Conservation (phyloP, 2,329 filamentous ascomycete genomes). For the Fusarium nematophilum region DNA sequence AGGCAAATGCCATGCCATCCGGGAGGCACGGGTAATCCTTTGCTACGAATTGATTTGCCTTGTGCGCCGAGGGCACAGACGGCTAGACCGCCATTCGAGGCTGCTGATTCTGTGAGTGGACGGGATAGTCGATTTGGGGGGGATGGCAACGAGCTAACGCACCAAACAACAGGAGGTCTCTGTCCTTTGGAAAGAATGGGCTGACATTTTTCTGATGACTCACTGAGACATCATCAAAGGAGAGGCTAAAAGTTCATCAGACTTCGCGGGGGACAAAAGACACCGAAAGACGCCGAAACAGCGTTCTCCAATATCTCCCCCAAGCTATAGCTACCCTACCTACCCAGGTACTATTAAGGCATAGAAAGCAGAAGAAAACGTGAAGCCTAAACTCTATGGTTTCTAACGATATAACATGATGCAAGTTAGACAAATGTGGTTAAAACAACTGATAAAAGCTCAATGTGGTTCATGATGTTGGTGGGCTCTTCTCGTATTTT, state of each 20-base stretch:
- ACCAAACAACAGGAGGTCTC: not conserved
- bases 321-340: too few species aligned
- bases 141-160: not conserved
- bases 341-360: too few species aligned
- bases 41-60: slow-evolving; percentile 2
- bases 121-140: not conserved
- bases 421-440: too few species aligned
- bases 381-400: too few species aligned
- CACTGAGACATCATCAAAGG: not conserved
- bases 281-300: too few species aligned
- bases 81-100: slow-evolving; percentile 24
- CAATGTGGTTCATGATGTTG: too few species aligned
- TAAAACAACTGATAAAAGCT: too few species aligned
- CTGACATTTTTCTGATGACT: not conserved
- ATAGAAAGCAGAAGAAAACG: too few species aligned
- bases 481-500: too few species aligned
- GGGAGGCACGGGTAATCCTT: slow-evolving; percentile 6
- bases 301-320: too few species aligned
- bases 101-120: not conserved
- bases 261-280: too few species aligned
- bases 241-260: not conserved
- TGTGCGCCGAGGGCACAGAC: slow-evolving; percentile 8
- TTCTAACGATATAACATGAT: too few species aligned
- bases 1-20: slow-evolving; percentile 10
- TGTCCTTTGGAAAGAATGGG: not conserved